Evolutionary conservation across 352 stramenopile genomes (phyloP).

Genomic region (Globisporangium iwayamae): DNA sequence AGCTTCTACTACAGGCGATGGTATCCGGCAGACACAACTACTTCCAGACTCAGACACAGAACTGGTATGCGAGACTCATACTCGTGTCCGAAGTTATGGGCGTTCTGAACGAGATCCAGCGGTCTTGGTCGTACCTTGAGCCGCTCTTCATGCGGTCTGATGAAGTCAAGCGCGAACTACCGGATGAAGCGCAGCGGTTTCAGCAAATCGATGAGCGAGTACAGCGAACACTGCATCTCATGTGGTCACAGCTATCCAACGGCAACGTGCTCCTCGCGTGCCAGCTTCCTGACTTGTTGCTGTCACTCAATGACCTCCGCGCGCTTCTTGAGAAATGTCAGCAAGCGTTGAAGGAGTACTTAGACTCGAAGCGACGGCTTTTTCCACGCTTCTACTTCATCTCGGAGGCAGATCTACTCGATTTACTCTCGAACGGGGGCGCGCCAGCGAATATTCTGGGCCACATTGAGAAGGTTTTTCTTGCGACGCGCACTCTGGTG

Average conservation of each 20-base stretch:
- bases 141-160: constrained; percentile 94
- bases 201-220: constrained; percentile 81
- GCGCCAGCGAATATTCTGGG: constrained; percentile 85
- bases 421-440: constrained; percentile 93
- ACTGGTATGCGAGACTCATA: constrained; percentile 51
- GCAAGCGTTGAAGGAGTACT: constrained; percentile 92
- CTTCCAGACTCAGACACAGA: constrained; percentile 55
- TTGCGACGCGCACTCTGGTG: constrained; percentile 61
- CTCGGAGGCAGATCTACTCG: constrained; percentile 92
- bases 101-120: constrained; percentile 92
- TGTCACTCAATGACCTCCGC: constrained; percentile 72
- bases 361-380: constrained; percentile 89
- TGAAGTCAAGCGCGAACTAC: constrained; percentile 93
- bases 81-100: constrained; percentile 84
- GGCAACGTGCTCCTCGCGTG: constrained; percentile 83
- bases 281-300: constrained; percentile 72
- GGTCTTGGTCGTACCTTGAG: constrained; percentile 94
- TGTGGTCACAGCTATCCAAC: constrained; percentile 63
- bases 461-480: constrained; percentile 90
- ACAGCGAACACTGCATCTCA: constrained; percentile 59
- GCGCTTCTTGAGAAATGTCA: constrained; percentile 89
- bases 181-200: constrained; percentile 89
- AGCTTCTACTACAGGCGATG: constrained; percentile 94
- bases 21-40: constrained; percentile 68
- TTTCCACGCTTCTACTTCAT: constrained; percentile 96